phyloP scores from a whole-genome alignment of 371 early-diverging fungal genomes.

The Rhizopus sp. region DNA sequence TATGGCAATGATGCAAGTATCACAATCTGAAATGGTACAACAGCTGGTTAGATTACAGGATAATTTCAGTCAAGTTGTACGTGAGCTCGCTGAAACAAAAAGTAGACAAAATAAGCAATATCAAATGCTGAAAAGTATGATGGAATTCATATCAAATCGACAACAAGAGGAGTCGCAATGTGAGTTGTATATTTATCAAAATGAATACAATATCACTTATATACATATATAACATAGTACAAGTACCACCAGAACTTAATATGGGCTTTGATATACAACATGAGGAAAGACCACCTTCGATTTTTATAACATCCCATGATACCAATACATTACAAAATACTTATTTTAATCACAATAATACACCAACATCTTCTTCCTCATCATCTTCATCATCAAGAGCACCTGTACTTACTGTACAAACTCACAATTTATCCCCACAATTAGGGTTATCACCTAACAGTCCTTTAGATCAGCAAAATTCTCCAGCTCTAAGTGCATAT shows the following conservation, averaged over 20 bases:
- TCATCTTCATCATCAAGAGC: slow-evolving; percentile 3
- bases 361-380: no score
- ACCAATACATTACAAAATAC: no score
- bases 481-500: slow-evolving; percentile 32
- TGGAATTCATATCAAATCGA: no score
- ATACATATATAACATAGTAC: slow-evolving; percentile 16
- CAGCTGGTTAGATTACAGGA: slow-evolving; percentile 69
- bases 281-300: slow-evolving; percentile 55
- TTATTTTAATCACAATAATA: no score
- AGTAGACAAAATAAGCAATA: slow-evolving; percentile 61
- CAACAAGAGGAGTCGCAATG: slow-evolving; percentile 40
- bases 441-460: slow-evolving; percentile 14
- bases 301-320: slow-evolving; percentile 61
- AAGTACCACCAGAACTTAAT: slow-evolving; percentile 41
- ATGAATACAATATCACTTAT: no score
- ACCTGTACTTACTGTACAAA: slow-evolving; percentile 29
- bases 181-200: slow-evolving; percentile 8
- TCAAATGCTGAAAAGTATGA: slow-evolving; percentile 56
- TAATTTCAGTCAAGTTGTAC: slow-evolving; percentile 61
- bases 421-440: no score
- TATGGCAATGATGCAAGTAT: slow-evolving; percentile 71
- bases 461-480: slow-evolving; percentile 14
- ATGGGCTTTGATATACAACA: no score
- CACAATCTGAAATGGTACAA: slow-evolving; percentile 76
- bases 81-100: slow-evolving; percentile 69